phyloP scores from a whole-genome alignment of 148 eudicot genomes.

The Persicaria tinctoria region DNA sequence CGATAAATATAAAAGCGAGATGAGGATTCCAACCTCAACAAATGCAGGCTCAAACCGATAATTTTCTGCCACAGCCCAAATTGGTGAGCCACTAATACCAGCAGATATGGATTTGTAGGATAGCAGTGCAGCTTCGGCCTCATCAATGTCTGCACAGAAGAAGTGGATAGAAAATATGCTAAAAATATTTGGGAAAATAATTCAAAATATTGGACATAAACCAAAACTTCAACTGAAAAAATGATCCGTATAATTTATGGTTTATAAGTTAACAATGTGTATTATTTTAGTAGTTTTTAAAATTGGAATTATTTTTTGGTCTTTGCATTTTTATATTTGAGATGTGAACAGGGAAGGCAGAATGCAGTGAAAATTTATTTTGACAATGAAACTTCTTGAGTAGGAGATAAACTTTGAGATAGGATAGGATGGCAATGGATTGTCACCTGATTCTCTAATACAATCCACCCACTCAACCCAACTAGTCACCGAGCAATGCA shows the following conservation, averaged over 20 bases:
- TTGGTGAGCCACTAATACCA: constrained; percentile 35
- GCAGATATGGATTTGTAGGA: constrained; percentile 42
- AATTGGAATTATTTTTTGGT: no score
- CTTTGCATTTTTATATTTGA: background rate
- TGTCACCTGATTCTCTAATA: no score
- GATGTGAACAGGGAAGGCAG: background rate
- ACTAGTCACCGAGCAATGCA: no score
- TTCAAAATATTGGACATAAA: background rate
- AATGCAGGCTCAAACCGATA: constrained; percentile 90
- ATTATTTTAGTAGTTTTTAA: no score
- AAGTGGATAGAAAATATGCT: constrained; percentile 7
- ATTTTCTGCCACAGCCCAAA: constrained; percentile 95
- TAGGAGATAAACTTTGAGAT: no score
- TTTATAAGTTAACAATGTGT: no score
- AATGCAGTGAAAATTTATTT: background rate
- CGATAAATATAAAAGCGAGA: background rate
- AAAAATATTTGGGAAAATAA: background rate
- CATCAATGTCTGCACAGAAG: constrained; percentile 44
- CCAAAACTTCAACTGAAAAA: no score
- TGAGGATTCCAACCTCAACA: constrained; percentile 46
- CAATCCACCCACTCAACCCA: no score
- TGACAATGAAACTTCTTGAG: background rate
- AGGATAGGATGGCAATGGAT: no score
- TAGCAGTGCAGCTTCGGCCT: constrained; percentile 64
- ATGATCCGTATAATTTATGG: no score